Conservation (phyloP, 2,329 filamentous ascomycete genomes). For the Nemania abortiva region DNA sequence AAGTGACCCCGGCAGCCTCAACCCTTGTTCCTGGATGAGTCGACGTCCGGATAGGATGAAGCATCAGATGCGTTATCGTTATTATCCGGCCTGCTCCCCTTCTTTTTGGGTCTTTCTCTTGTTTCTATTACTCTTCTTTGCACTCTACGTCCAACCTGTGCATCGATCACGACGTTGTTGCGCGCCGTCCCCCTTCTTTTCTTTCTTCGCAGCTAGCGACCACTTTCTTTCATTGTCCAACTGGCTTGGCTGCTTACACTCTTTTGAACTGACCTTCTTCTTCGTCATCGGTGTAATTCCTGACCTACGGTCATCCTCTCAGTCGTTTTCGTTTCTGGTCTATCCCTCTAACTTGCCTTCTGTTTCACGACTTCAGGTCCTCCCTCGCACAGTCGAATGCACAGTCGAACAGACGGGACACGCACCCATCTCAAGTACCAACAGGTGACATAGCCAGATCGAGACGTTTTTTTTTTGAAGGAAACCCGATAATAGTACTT, state of each 20-base stretch:
- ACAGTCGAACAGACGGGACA: constrained; percentile 35
- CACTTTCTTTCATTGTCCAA: constrained; percentile 61
- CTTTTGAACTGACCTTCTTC: constrained; percentile 57
- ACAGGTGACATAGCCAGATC: constrained; percentile 38
- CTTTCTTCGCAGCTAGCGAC: constrained; percentile 57
- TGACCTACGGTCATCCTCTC: constrained; percentile 48
- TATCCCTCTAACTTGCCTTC: constrained; percentile 41
- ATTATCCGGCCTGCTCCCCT: constrained; percentile 52
- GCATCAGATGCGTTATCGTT: constrained; percentile 55
- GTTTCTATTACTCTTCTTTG: constrained; percentile 58
- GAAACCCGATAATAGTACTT: constrained; percentile 38
- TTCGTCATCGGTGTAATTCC: constrained; percentile 54
- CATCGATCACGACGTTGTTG: constrained; percentile 51
- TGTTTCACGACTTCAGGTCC: constrained; percentile 43
- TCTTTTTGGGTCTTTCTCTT: constrained; percentile 48
- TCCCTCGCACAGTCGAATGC: constrained; percentile 29
- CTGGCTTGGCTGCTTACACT: constrained; percentile 70
- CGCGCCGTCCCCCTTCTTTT: constrained; percentile 54
- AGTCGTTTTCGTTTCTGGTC: constrained; percentile 47
- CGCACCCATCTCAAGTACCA: constrained; percentile 33
- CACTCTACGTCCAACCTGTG: constrained; percentile 46
- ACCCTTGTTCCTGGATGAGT: constrained; percentile 54
- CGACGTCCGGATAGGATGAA: constrained; percentile 52
- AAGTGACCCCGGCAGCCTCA: constrained; percentile 46
- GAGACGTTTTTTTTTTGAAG: constrained; percentile 29